A percentile compares a stretch with the other conserved stretches of the same genome.
phyloP scores from a whole-genome alignment of 139 green algal species.

The Coccomyxa sp. region DNA sequence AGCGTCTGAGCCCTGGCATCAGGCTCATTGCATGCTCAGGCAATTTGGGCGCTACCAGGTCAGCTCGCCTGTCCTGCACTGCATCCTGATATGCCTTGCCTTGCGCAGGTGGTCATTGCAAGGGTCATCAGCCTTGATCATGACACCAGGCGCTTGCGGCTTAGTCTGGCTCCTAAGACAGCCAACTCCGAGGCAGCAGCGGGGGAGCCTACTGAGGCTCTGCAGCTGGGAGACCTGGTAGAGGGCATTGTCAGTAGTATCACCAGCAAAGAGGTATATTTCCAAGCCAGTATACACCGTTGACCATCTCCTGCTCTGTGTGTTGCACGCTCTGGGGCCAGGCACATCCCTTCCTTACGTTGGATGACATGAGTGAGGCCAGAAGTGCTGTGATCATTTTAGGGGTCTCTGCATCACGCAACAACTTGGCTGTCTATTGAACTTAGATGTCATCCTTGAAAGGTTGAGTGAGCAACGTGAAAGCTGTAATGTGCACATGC shows the following conservation, averaged over 20 bases:
- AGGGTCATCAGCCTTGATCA: constrained; percentile 42
- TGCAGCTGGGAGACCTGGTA: constrained; percentile 52
- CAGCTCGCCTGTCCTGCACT: not conserved
- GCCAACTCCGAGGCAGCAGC: not conserved
- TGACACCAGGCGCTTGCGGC: constrained; percentile 30
- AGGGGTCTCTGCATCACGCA: no score
- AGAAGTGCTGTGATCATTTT: no score
- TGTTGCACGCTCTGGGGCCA: no score
- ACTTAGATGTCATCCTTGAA: no score
- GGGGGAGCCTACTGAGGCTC: constrained; percentile 27
- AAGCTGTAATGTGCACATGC: no score
- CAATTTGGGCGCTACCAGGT: no score
- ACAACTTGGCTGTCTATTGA: no score
- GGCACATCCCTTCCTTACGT: no score
- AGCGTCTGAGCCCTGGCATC: not conserved
- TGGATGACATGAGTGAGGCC: no score
- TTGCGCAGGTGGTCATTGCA: constrained; percentile 30
- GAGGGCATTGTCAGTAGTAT: constrained; percentile 29
- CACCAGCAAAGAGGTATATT: constrained; percentile 12
- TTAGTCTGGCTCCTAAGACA: constrained; percentile 30
- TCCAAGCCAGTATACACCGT: no score
- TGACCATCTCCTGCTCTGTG: no score
- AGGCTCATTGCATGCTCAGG: not conserved
- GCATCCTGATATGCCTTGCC: not conserved
- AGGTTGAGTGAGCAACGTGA: not conserved